phyloP scores from a whole-genome alignment of 148 eudicot species.

The Simmondsia chinensis region DNA sequence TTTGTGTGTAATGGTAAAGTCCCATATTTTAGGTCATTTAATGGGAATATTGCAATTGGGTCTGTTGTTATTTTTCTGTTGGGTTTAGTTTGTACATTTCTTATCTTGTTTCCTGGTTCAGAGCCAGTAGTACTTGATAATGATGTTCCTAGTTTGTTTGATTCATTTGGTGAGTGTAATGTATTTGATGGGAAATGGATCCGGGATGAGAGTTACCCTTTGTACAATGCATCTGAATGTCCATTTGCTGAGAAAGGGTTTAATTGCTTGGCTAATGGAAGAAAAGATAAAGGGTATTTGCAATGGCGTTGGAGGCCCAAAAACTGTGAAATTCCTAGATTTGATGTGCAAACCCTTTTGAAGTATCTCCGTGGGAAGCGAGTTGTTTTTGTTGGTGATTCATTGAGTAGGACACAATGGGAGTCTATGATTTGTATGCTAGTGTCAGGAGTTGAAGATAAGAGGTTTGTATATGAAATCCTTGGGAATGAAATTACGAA shows the following conservation, averaged over 20 bases:
- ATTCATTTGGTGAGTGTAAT: slow-evolving; percentile 37
- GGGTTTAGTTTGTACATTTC: slow-evolving; percentile 36
- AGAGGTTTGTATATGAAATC: slow-evolving; percentile 63
- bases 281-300: slow-evolving; percentile 50
- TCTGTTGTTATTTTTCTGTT: slow-evolving; percentile 31
- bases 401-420: slow-evolving; percentile 92
- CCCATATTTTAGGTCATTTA: slow-evolving; percentile 28
- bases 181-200: slow-evolving; percentile 87
- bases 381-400: slow-evolving; percentile 90
- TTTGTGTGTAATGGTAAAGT: slow-evolving; percentile 24
- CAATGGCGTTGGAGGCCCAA: slow-evolving; percentile 93
- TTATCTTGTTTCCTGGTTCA: slow-evolving; percentile 23
- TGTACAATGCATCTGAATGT: slow-evolving; percentile 78
- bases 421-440: slow-evolving; percentile 93
- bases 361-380: slow-evolving; percentile 58
- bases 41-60: slow-evolving; percentile 25
- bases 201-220: slow-evolving; percentile 53
- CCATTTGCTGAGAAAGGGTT: slow-evolving; percentile 79
- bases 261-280: slow-evolving; percentile 75
- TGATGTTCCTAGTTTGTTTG: slow-evolving; percentile 11
- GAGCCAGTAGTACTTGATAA: slow-evolving; percentile 15
- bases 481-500: slow-evolving; percentile 69
- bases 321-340: slow-evolving; percentile 56
- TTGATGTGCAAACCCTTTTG: slow-evolving; percentile 35
- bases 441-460: slow-evolving; percentile 79